Evolutionary conservation across 495 filamentous ascomycete species (phyloP).

Genomic region (Penicillium cosmopolitanum): DNA sequence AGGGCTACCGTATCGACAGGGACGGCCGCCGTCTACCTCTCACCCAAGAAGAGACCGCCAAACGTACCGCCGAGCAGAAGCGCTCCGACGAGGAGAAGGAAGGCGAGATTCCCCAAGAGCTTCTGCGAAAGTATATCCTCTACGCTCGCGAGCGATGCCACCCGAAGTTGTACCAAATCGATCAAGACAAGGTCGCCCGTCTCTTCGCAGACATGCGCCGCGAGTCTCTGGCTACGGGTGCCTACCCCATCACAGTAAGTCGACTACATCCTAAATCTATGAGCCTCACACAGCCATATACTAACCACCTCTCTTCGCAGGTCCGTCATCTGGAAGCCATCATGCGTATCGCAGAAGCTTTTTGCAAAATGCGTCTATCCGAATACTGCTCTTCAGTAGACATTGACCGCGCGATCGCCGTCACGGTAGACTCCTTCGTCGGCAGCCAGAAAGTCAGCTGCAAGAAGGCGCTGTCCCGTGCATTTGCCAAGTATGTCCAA

Average conservation of each 20-base stretch:
- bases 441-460: constrained; percentile 95
- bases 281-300: constrained; percentile 5
- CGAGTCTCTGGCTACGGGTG: constrained; percentile 88
- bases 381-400: constrained; percentile 90
- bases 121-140: constrained; percentile 95
- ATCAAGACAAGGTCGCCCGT: constrained; percentile 93
- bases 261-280: background rate
- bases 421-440: constrained; percentile 95
- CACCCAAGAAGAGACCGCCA: constrained; percentile 37
- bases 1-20: constrained; percentile 47
- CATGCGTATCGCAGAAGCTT: constrained; percentile 88
- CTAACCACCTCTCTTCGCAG: constrained; percentile 44
- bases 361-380: constrained; percentile 93
- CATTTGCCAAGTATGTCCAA: constrained; percentile 91
- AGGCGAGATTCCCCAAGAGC: constrained; percentile 85
- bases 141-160: constrained; percentile 89
- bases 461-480: constrained; percentile 94
- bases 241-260: constrained; percentile 96
- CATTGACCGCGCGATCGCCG: constrained; percentile 96
- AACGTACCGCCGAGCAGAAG: constrained; percentile 44
- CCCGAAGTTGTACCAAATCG: constrained; percentile 96
- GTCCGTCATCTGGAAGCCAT: constrained; percentile 97
- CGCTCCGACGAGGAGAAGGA: constrained; percentile 62
- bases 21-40: constrained; percentile 41
- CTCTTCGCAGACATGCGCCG: constrained; percentile 96